Percentiles rank a stretch among this genome's conserved stretches.
phyloP scores from a whole-genome alignment of 306 rosid genomes.

The Trifolium repens region DNA sequence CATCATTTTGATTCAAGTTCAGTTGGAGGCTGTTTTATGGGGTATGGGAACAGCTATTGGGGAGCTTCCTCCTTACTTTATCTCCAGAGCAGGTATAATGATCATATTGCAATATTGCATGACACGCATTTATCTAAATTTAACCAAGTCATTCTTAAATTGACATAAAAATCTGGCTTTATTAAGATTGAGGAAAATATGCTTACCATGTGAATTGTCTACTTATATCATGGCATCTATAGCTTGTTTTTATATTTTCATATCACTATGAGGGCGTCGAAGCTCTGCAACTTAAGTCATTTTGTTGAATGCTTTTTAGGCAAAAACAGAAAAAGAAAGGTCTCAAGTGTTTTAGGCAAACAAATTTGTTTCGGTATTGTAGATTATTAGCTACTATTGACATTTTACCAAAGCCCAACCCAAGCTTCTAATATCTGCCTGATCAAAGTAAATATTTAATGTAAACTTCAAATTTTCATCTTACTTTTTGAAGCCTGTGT shows the following conservation, averaged over 20 bases:
- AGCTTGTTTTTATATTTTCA: conserved; percentile 13
- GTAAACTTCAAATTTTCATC: conserved; percentile 11
- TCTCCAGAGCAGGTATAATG: conserved; percentile 91
- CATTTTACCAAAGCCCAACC: background rate
- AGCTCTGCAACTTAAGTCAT: conserved; percentile 26
- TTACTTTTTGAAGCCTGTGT: background rate
- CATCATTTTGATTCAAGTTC: conserved; percentile 85
- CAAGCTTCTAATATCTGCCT: background rate
- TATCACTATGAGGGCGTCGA: conserved; percentile 17
- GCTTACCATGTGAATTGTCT: conserved; percentile 13
- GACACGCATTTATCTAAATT: conserved; percentile 17
- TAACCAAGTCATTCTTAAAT: conserved; percentile 12
- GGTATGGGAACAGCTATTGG: conserved; percentile 97
- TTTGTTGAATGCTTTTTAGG: conserved; percentile 31
- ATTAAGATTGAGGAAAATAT: background rate
- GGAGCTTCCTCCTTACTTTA: conserved; percentile 99
- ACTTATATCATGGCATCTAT: conserved; percentile 10
- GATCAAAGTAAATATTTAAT: background rate
- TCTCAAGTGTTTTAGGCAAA: conserved; percentile 1
- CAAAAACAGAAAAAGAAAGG: conserved; percentile 5
- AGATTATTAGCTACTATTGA: background rate
- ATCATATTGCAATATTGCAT: conserved; percentile 18
- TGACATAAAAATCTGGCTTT: conserved; percentile 13
- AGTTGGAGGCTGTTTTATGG: conserved; percentile 94
- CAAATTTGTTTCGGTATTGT: background rate